Conservation (phyloP, 306 rosid genomes). For the Corylus americana region DNA sequence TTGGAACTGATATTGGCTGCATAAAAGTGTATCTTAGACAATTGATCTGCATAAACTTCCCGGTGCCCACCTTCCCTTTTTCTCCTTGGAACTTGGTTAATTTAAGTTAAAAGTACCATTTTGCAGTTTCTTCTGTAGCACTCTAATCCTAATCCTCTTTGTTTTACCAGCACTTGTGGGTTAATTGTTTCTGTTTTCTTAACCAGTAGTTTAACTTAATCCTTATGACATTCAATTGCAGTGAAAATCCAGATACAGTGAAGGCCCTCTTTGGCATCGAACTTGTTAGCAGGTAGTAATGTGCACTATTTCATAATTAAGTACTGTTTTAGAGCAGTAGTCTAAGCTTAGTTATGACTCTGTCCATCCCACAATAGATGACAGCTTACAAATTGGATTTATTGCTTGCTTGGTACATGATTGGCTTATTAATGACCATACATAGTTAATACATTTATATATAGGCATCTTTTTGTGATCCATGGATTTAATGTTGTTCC, state of each 20-base stretch:
- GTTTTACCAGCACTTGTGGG: constrained; percentile 10
- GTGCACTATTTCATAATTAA: constrained; percentile 4
- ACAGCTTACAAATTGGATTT: neutral
- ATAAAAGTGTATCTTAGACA: constrained; percentile 2
- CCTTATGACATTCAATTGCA: constrained; percentile 41
- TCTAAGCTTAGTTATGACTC: neutral
- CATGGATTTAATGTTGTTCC: neutral
- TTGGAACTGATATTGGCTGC: constrained; percentile 10
- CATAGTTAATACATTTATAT: neutral
- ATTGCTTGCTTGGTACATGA: neutral
- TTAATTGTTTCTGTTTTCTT: constrained; percentile 12
- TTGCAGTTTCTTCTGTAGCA: constrained; percentile 1
- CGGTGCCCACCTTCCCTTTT: constrained; percentile 12
- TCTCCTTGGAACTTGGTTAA: constrained; percentile 15
- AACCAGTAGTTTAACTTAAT: constrained; percentile 10
- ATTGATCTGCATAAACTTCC: neutral
- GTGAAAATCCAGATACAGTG: constrained; percentile 74
- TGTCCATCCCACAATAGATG: neutral
- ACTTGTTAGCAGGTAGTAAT: constrained; percentile 78
- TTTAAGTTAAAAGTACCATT: constrained; percentile 4
- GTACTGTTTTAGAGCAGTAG: neutral
- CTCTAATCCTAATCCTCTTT: constrained; percentile 17
- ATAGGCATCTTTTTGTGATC: neutral
- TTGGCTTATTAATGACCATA: neutral
- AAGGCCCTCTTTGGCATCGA: constrained; percentile 84